phyloP scores from a whole-genome alignment of 257 asterid genomes.

The Ilex asprella region DNA sequence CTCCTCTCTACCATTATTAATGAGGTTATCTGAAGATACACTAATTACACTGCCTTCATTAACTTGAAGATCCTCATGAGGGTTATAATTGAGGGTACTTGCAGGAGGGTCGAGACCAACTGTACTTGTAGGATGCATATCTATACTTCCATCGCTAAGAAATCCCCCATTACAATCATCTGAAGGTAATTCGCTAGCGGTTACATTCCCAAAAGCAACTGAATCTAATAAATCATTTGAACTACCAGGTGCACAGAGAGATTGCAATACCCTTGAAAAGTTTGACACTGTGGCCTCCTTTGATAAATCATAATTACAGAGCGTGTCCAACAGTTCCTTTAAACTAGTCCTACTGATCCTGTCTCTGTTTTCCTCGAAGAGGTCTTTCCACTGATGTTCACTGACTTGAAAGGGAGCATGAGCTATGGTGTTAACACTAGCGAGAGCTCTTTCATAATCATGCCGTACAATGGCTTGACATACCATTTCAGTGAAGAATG shows the following conservation, averaged over 20 bases:
- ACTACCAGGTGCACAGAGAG: slow-evolving; percentile 32
- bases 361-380: slow-evolving; percentile 44
- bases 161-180: slow-evolving; percentile 8
- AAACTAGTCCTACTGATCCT: slow-evolving; percentile 33
- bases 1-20: slow-evolving; percentile 7
- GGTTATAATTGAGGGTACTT: slow-evolving; percentile 9
- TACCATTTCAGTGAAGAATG: slow-evolving; percentile 62
- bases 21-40: neutral
- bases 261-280: slow-evolving; percentile 47
- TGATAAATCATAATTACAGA: slow-evolving; percentile 27
- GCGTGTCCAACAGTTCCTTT: slow-evolving; percentile 32
- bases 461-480: slow-evolving; percentile 44
- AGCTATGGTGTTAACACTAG: slow-evolving; percentile 51
- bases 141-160: slow-evolving; percentile 7
- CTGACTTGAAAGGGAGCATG: slow-evolving; percentile 65
- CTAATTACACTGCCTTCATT: slow-evolving; percentile 2
- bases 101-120: slow-evolving; percentile 6
- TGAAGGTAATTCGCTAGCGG: slow-evolving; percentile 5
- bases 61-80: slow-evolving; percentile 4
- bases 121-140: slow-evolving; percentile 2
- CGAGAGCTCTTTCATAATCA: slow-evolving; percentile 43
- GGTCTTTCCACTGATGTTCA: slow-evolving; percentile 53
- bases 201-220: slow-evolving; percentile 4
- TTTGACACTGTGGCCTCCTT: slow-evolving; percentile 49
- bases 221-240: slow-evolving; percentile 17